phyloP scores from a whole-genome alignment of 108 stramenopile genomes.

The Discostella pseudostelligera region DNA sequence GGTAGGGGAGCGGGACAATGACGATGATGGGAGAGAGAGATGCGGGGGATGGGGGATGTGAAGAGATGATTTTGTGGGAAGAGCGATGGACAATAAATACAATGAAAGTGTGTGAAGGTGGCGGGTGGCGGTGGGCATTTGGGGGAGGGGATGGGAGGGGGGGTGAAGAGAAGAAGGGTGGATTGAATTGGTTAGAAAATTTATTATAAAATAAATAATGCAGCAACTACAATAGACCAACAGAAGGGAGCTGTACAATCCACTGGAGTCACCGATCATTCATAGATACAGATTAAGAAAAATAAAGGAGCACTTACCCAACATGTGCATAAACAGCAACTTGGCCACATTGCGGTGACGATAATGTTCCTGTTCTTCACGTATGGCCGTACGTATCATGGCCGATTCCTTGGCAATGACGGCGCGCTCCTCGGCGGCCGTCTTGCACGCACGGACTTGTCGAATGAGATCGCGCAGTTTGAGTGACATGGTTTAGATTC shows the following conservation, averaged over 20 bases:
- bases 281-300: too few species aligned
- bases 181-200: too few species aligned
- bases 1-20: background rate
- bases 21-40: background rate
- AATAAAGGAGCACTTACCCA: slow-evolving; percentile 88
- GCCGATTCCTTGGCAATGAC: slow-evolving; percentile 98
- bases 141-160: background rate
- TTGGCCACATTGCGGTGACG: slow-evolving; percentile 99
- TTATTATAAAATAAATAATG: too few species aligned
- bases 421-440: slow-evolving; percentile 98
- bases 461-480: slow-evolving; percentile 98
- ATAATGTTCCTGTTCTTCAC: slow-evolving; percentile 95
- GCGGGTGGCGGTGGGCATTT: too few species aligned
- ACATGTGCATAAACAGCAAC: slow-evolving; percentile 99
- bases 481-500: slow-evolving; percentile 92
- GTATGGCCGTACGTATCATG: slow-evolving; percentile 98
- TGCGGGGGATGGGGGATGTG: background rate
- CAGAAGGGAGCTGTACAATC: too few species aligned
- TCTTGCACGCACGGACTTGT: slow-evolving; percentile 98
- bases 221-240: too few species aligned
- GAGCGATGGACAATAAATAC: too few species aligned
- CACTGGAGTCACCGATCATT: too few species aligned
- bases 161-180: too few species aligned
- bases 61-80: too few species aligned
- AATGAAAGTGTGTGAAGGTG: too few species aligned